Evolutionary conservation across 2,329 filamentous ascomycete species (phyloP), one percentile per base, ranked within the genome.

Genomic region (Ophiostoma angusticollis): DNA sequence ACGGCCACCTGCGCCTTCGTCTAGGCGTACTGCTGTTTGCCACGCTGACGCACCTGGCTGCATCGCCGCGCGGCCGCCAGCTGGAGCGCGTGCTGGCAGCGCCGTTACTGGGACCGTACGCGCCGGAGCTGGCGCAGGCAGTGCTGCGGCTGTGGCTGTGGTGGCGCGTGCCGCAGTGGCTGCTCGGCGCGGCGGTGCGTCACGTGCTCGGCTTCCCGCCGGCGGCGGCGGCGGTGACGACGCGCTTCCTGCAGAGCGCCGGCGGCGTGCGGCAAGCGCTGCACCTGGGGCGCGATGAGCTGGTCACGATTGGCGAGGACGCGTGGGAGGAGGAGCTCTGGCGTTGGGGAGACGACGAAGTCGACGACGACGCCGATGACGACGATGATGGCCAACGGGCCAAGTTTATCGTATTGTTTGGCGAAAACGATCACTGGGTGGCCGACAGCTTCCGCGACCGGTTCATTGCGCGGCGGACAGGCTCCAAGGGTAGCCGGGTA

Each of bases 1-100:
- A 28, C 22, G 6, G 24, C 40, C 51, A 57, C 32, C 52, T 68
- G n/a, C 54, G 52, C 9, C 58, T 75, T 17, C 19, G 53, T 25
- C 60, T 66, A 21, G 80, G 69, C 1, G 64, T 85, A 30, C 63
- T 86, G 40, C 65, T 87, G 14, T 85, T 85, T 53, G 80, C 82
- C 1, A 84, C 82, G 1, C 68, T 87, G 27, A 68, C 77, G n/a
- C 72, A 84, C 57, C 77, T 87, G 45, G 73, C 74, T 9, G 57
- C 61, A 40, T 82, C 77, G 1, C 65, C 70, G 0, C 74, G 64
- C 21, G 82, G 81, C 1, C 58, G 58, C 40, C 68, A 67, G 34
- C 57, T 78, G 28, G 57, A 59, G 27, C 46, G 62, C 4, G 50
- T 74, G 5, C 59, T 60, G 3, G 53, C 57, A 31, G 58, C 58